These are phyloP conservation scores for Vitis hybrid DNA, from an alignment of 177 flowering plant genomes.

Conservation along the genomic window DNA sequence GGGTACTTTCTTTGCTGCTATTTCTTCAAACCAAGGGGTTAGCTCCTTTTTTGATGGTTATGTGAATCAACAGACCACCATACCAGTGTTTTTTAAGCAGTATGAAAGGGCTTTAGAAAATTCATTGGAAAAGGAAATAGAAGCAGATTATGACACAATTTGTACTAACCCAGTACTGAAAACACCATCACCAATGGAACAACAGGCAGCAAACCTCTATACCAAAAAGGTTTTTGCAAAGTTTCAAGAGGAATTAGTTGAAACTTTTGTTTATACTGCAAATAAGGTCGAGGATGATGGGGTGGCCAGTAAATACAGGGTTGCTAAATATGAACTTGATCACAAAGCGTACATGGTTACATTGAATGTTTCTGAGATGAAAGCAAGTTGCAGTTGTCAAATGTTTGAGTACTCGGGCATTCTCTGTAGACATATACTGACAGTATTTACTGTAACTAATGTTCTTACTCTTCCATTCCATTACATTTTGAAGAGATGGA, in stretches of 20 bases:
- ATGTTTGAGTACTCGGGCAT: slow-evolving; percentile 65
- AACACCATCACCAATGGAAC: slow-evolving; percentile 70
- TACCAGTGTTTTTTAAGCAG: slow-evolving; percentile 52
- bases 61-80: slow-evolving; percentile 50
- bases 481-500: slow-evolving; percentile 80
- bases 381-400: slow-evolving; percentile 55
- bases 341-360: slow-evolving; percentile 46
- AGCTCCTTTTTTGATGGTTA: slow-evolving; percentile 59
- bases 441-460: slow-evolving; percentile 58
- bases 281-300: slow-evolving; percentile 55
- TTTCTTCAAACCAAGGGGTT: slow-evolving; percentile 42
- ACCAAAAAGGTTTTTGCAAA: slow-evolving; percentile 52
- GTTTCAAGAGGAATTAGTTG: slow-evolving; percentile 65
- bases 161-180: slow-evolving; percentile 44
- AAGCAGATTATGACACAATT: slow-evolving; percentile 58
- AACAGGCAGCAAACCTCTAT: slow-evolving; percentile 56
- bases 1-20: slow-evolving; percentile 64
- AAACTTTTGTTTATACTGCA: slow-evolving; percentile 55
- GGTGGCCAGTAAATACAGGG: slow-evolving; percentile 45
- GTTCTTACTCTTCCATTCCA: slow-evolving; percentile 65
- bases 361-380: slow-evolving; percentile 39
- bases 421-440: slow-evolving; percentile 61
- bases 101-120: slow-evolving; percentile 58
- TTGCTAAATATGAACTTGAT: slow-evolving; percentile 57
- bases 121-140: slow-evolving; percentile 50